Conservation (phyloP, 768 basidiomycete genomes). For the Imleria badia region DNA sequence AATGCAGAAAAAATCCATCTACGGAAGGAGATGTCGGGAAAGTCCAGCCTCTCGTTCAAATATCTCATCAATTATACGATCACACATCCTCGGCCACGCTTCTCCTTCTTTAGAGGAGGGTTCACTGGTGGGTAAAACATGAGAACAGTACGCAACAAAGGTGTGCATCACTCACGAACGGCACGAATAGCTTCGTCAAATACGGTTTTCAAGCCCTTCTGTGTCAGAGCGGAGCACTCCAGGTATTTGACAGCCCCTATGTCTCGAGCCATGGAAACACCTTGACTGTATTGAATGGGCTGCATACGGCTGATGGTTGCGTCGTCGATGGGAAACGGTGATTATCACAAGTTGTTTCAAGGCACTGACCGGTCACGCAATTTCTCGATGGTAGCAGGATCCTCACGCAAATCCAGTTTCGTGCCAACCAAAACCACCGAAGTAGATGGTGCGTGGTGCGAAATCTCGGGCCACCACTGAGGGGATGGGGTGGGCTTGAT, state of each 20-base stretch:
- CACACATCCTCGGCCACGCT: conserved; percentile 56
- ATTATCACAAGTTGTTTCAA: conserved; percentile 2
- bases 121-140: conserved; percentile 52
- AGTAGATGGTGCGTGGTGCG: conserved; percentile 94
- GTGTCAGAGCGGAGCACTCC: conserved; percentile 94
- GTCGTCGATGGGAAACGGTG: conserved; percentile 6
- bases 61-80: conserved; percentile 55
- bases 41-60: conserved; percentile 22
- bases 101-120: conserved; percentile 63
- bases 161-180: conserved; percentile 64
- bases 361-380: conserved; percentile 76
- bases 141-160: conserved; percentile 4
- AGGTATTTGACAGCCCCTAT: conserved; percentile 96
- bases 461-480: conserved; percentile 96
- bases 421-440: conserved; percentile 95
- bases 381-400: conserved; percentile 89
- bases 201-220: conserved; percentile 98
- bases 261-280: conserved; percentile 87
- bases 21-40: conserved; percentile 21
- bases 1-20: conserved; percentile 42
- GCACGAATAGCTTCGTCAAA: conserved; percentile 99
- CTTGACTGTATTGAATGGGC: conserved; percentile 91
- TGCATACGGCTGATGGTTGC: conserved; percentile 72
- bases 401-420: conserved; percentile 96
- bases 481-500: conserved; percentile 7